A percentile compares a stretch with the other conserved stretches of the same genome.
phyloP scores from a whole-genome alignment of 1,284 basidiomycete genomes.

The Boletus mariae region DNA sequence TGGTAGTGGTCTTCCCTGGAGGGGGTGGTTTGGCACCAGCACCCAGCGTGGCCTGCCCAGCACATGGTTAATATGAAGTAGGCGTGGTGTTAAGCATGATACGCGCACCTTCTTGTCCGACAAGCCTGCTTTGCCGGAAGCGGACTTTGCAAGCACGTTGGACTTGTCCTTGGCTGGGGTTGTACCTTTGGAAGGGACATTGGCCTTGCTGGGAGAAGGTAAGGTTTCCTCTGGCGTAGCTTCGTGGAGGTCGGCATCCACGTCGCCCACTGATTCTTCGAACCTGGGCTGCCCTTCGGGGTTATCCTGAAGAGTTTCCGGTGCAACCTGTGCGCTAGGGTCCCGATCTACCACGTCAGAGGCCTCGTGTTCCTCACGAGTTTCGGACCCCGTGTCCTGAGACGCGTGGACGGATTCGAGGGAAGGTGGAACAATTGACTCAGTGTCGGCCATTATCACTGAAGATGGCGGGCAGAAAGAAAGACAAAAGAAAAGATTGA shows the following conservation, averaged over 20 bases:
- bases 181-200: slow-evolving; percentile 26
- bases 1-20: slow-evolving; percentile 39
- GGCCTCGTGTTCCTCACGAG: slow-evolving; percentile 54
- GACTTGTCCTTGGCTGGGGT: slow-evolving; percentile 41
- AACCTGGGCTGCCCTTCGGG: slow-evolving; percentile 16
- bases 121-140: slow-evolving; percentile 31
- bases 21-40: slow-evolving; percentile 51
- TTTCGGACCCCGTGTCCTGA: slow-evolving; percentile 19
- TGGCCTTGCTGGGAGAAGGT: slow-evolving; percentile 21
- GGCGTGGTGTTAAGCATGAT: slow-evolving; percentile 21
- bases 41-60: slow-evolving; percentile 61
- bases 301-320: slow-evolving; percentile 25
- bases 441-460: slow-evolving; percentile 46
- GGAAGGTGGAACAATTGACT: slow-evolving; percentile 28
- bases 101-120: slow-evolving; percentile 62
- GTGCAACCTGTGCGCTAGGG: slow-evolving; percentile 24
- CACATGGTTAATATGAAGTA: slow-evolving; percentile 29
- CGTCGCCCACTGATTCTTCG: slow-evolving; percentile 17
- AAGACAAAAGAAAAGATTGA: slow-evolving; percentile 4
- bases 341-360: slow-evolving; percentile 37
- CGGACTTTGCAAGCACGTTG: slow-evolving; percentile 21
- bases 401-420: slow-evolving; percentile 23
- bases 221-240: slow-evolving; percentile 15
- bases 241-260: slow-evolving; percentile 8
- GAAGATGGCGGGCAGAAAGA: slow-evolving; percentile 17